A percentile compares a stretch with the other conserved stretches of the same genome.
These are phyloP conservation scores for Rhizopogon roseolus DNA, from an alignment of 768 basidiomycete genomes.

Conservation along the genomic window DNA sequence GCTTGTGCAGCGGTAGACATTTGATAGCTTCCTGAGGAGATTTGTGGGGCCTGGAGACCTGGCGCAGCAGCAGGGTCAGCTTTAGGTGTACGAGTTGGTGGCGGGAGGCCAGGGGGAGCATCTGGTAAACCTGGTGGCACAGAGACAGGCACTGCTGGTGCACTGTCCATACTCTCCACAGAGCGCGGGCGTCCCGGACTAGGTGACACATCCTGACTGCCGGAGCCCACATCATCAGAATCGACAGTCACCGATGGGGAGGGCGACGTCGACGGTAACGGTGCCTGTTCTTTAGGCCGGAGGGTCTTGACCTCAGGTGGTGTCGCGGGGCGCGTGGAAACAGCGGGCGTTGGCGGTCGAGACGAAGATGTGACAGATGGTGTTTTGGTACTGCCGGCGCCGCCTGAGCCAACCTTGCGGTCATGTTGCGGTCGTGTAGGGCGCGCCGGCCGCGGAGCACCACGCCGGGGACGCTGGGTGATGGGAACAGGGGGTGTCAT, in stretches of 20 bases:
- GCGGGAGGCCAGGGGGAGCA: constrained; percentile 54
- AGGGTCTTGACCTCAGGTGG: constrained; percentile 36
- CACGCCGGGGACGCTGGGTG: constrained; percentile 39
- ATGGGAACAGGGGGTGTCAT: constrained; percentile 15
- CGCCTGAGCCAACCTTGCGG: constrained; percentile 32
- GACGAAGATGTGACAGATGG: constrained; percentile 48
- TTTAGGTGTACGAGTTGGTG: constrained; percentile 42
- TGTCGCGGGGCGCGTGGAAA: constrained; percentile 34
- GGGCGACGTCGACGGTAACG: constrained; percentile 33
- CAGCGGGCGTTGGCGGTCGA: constrained; percentile 53
- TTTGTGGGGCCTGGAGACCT: constrained; percentile 36
- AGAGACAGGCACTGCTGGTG: constrained; percentile 20
- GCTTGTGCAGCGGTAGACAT: constrained; percentile 85
- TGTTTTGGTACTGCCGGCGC: constrained; percentile 32
- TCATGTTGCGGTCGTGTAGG: constrained; percentile 37
- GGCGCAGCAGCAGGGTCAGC: constrained; percentile 46
- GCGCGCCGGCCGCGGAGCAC: constrained; percentile 45
- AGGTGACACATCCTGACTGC: constrained; percentile 38
- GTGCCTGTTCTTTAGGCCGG: constrained; percentile 41
- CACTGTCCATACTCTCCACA: constrained; percentile 31
- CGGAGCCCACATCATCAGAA: constrained; percentile 47
- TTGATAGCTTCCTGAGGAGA: constrained; percentile 66
- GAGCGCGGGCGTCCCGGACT: constrained; percentile 39
- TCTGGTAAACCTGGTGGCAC: constrained; percentile 49
- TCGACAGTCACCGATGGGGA: constrained; percentile 46